Conservation (phyloP, 495 filamentous ascomycete genomes). For the Aspergillus egyptiacus region DNA sequence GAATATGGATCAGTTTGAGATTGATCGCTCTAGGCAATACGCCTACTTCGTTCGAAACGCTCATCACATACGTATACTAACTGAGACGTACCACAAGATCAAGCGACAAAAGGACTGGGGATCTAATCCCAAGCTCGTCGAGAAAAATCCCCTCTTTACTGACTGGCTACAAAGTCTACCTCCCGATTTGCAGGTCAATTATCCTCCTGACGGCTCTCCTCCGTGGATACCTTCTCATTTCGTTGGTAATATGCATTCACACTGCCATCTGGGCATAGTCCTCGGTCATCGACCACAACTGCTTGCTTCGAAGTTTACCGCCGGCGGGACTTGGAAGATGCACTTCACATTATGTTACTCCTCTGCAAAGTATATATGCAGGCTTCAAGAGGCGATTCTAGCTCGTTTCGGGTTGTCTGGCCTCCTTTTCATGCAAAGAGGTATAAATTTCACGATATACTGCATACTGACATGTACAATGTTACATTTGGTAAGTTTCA, state of each 20-base stretch:
- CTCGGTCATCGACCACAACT: constrained; percentile 87
- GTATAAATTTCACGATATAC: constrained; percentile 95
- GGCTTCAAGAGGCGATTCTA: constrained; percentile 83
- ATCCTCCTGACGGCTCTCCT: constrained; percentile 70
- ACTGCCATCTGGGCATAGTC: constrained; percentile 83
- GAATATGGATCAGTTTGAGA: constrained; percentile 71
- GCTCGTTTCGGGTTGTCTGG: constrained; percentile 72
- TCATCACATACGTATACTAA: constrained; percentile 71
- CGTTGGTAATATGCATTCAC: constrained; percentile 85
- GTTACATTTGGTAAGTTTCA: constrained; percentile 75
- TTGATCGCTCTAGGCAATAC: constrained; percentile 73
- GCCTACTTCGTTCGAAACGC: constrained; percentile 72
- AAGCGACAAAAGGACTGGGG: constrained; percentile 87
- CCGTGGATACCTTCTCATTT: constrained; percentile 89
- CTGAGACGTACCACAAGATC: constrained; percentile 66
- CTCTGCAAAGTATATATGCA: constrained; percentile 82
- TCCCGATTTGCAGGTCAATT: constrained; percentile 68
- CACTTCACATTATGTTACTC: constrained; percentile 83
- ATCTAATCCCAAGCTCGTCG: constrained; percentile 74
- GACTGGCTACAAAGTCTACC: constrained; percentile 77
- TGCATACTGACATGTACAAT: constrained; percentile 88
- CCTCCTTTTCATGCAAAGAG: constrained; percentile 86
- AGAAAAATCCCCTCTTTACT: constrained; percentile 65
- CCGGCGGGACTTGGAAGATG: constrained; percentile 75
- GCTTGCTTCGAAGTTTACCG: constrained; percentile 62